Percentiles rank a stretch among this genome's conserved stretches.
Evolutionary conservation across 306 rosid species (phyloP).

Genomic region (Rubus idaeus): DNA sequence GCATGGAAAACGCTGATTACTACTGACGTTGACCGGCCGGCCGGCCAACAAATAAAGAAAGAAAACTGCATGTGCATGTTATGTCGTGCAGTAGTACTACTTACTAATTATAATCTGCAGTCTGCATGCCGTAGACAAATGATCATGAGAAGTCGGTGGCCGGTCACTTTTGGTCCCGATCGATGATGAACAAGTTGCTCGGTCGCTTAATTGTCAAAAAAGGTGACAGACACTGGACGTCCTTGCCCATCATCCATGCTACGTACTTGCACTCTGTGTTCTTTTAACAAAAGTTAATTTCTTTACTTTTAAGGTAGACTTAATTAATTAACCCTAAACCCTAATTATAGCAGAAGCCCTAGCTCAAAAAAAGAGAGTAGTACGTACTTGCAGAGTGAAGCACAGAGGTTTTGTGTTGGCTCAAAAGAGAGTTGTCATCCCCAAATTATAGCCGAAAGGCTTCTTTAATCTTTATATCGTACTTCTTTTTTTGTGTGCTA

Average conservation of each 20-base stretch:
- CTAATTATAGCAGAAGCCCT: not conserved
- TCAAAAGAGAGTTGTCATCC: not conserved
- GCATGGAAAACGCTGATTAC: too few species aligned
- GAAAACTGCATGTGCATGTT: not conserved
- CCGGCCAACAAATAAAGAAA: not conserved
- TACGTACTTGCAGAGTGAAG: not conserved
- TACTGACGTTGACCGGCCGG: constrained; percentile 25
- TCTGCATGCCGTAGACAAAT: constrained; percentile 19
- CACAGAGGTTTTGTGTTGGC: not conserved
- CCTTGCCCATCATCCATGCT: constrained; percentile 8
- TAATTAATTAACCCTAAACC: not conserved
- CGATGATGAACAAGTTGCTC: constrained; percentile 12
- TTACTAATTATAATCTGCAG: not conserved
- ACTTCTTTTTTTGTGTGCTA: too few species aligned
- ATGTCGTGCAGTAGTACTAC: not conserved
- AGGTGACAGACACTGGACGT: constrained; percentile 29
- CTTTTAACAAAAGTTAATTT: not conserved
- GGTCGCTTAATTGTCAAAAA: constrained; percentile 23
- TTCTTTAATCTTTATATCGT: too few species aligned
- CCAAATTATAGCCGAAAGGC: too few species aligned
- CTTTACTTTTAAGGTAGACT: not conserved
- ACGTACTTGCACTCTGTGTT: not conserved
- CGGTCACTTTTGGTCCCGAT: constrained; percentile 26
- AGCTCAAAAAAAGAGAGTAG: not conserved
- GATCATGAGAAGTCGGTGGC: constrained; percentile 45